Base-by-base conservation (phyloP, 192 early-diverging fungal genomes). In the Coemansia furcata region DNA sequence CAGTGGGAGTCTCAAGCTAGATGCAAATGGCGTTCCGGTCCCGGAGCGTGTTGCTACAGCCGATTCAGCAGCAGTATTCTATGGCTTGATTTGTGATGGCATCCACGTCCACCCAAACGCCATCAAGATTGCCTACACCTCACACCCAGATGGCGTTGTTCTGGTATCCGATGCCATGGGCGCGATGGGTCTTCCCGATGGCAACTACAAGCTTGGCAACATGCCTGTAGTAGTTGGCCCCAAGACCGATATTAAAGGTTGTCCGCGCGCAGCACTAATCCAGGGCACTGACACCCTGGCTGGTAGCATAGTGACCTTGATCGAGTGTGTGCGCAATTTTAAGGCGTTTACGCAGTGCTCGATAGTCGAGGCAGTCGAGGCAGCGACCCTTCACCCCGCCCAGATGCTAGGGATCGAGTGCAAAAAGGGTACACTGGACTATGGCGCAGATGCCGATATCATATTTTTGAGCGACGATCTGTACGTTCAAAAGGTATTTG, bases 81-180 rank as follows among this genome's bases (percentile, higher is more conserved):
- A 90, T 66, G 91, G 91, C 33, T 66, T 91, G 30, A 92, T 92
- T 39, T 88, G 89, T 62, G 89, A 91, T 60, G 91, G 89, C 39
- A 86, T 91, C 35, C 89, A 91, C 63, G 88, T 89, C 11, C 87
- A 89, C 63, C 88, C 89, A 21, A 89, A 87, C 69, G 83, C 83
- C 29, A 80, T 91, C 47, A 85, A 85, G 50, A 90, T 91, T 46
- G 91, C 88, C 7, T 92, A 92, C 62, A 84, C 85, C 44, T 84
- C 89, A 10, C 89, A 92, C 65, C 88, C 91, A 3, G 69, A 76
- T 14, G 89, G 91, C 32, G 84, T 79, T 8, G 79, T 92, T 47
- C 76, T 92, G 14, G 88, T 92, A 9, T 89, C 89, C 1, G 89
- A 91, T 67, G 89, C 89, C 6, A 85, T 92, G 76, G 83, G 83